Conservation (phyloP, 2,329 filamentous ascomycete genomes). For the Gyromitra esculenta region DNA sequence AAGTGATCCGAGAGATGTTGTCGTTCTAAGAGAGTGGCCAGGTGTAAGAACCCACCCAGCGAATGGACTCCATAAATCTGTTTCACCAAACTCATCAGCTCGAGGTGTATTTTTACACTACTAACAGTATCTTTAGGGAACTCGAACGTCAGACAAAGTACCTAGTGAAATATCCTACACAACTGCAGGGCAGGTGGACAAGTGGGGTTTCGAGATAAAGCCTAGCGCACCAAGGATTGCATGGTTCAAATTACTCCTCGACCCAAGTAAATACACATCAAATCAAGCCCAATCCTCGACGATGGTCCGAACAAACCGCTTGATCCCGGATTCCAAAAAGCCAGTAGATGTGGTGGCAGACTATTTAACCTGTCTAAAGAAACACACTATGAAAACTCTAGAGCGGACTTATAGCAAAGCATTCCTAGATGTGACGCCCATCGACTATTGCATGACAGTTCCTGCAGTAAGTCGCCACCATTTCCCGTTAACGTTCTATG, state of each 20-base stretch:
- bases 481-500: not conserved
- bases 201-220: slow-evolving; percentile 67
- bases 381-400: slow-evolving; percentile 80
- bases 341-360: slow-evolving; percentile 82
- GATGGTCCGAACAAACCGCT: slow-evolving; percentile 5
- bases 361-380: slow-evolving; percentile 79
- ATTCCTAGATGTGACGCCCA: slow-evolving; percentile 78
- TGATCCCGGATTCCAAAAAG: slow-evolving; percentile 66
- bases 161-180: slow-evolving; percentile 58
- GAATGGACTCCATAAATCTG: not conserved
- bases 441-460: slow-evolving; percentile 81
- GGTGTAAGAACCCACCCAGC: slow-evolving; percentile 22
- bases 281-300: not conserved
- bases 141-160: slow-evolving; percentile 23
- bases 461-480: slow-evolving; percentile 58
- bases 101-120: not conserved
- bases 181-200: slow-evolving; percentile 61
- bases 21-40: slow-evolving; percentile 37
- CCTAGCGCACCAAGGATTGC: slow-evolving; percentile 60
- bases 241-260: slow-evolving; percentile 66
- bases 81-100: not conserved
- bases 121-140: slow-evolving; percentile 17
- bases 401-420: slow-evolving; percentile 77
- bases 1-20: slow-evolving; percentile 19
- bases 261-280: slow-evolving; percentile 16